phyloP scores from a whole-genome alignment of 768 basidiomycete species.

The Hydnum rufescens region DNA sequence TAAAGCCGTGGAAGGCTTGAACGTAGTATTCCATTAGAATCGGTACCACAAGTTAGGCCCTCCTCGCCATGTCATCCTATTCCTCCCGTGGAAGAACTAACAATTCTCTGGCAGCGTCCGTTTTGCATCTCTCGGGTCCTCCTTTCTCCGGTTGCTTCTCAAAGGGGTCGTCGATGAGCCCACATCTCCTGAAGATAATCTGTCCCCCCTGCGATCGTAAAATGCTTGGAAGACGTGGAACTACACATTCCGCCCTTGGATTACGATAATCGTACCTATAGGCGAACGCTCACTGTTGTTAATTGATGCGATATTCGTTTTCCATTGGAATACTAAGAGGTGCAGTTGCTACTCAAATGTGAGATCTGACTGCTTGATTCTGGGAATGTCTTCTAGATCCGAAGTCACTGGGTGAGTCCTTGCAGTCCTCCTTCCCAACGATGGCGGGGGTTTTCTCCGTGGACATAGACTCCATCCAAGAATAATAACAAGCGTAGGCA shows the following conservation, averaged over 20 bases:
- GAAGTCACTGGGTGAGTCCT: no score
- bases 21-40: conserved; percentile 91
- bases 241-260: conserved; percentile 89
- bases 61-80: conserved; percentile 19
- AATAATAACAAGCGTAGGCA: no score
- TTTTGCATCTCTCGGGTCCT: no score
- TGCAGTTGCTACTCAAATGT: no score
- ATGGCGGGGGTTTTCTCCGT: no score
- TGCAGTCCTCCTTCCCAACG: no score
- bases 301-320: conserved; percentile 41
- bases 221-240: conserved; percentile 89
- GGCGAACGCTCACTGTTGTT: conserved; percentile 81
- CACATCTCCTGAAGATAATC: conserved; percentile 25
- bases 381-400: no score
- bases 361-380: no score
- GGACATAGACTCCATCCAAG: no score
- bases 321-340: not conserved
- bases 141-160: conserved; percentile 14
- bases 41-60: conserved; percentile 68
- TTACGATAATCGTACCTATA: conserved; percentile 89
- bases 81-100: no score
- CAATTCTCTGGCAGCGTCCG: no score
- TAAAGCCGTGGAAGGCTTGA: conserved; percentile 94
- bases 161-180: not conserved
- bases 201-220: conserved; percentile 74